A percentile compares a stretch with the other conserved stretches of the same genome.
Conservation (phyloP, 2,329 filamentous ascomycete species). For the Colletotrichum godetiae region DNA sequence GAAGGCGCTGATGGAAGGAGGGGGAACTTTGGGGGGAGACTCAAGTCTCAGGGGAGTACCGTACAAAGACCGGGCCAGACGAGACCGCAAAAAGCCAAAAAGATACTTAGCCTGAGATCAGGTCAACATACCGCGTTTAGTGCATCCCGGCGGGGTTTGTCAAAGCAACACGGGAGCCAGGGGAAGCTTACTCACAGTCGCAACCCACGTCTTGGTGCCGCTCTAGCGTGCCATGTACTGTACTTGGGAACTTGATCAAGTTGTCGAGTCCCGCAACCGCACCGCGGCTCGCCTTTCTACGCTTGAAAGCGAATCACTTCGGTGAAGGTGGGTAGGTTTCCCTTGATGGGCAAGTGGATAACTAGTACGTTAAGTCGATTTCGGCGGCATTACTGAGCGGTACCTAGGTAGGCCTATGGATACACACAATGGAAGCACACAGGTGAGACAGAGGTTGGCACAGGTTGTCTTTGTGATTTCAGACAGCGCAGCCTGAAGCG, state of each 20-base stretch:
- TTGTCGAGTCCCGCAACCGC: constrained; percentile 18
- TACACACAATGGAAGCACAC: neutral
- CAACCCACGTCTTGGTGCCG: neutral
- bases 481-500: neutral
- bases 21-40: neutral
- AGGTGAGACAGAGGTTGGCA: neutral
- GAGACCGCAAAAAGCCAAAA: constrained; percentile 2
- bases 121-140: constrained; percentile 7
- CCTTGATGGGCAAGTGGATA: constrained; percentile 30
- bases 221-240: constrained; percentile 18
- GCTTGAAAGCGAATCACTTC: constrained; percentile 30
- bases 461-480: neutral
- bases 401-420: neutral
- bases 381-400: neutral
- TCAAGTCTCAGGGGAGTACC: neutral
- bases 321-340: constrained; percentile 25
- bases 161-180: constrained; percentile 23
- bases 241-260: constrained; percentile 25
- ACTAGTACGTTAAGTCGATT: constrained; percentile 6
- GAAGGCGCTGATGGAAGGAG: neutral
- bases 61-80: constrained; percentile 13
- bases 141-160: constrained; percentile 11
- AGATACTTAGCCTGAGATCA: constrained; percentile 24
- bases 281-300: constrained; percentile 28
- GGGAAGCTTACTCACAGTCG: constrained; percentile 32